A percentile compares a stretch with the other conserved stretches of the same genome.
phyloP scores from a whole-genome alignment of 2,329 filamentous ascomycete genomes.

The Alternaria triticimaculans region DNA sequence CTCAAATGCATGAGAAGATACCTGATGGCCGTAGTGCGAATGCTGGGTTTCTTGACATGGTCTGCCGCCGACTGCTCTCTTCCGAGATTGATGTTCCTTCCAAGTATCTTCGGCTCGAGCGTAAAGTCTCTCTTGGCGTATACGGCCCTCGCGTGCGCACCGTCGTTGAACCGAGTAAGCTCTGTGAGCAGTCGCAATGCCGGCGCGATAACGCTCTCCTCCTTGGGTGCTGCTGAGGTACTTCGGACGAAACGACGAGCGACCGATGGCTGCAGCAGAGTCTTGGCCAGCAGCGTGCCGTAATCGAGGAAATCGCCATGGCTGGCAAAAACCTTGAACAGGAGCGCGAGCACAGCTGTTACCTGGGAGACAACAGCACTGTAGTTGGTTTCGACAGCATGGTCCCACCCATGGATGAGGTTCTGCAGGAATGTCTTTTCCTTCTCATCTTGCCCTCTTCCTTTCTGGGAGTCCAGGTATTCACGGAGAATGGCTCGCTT shows the following conservation, averaged over 20 bases:
- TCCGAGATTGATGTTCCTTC: slow-evolving; percentile 79
- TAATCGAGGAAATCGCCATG: slow-evolving; percentile 76
- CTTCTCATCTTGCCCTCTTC: slow-evolving; percentile 58
- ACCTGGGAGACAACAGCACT: slow-evolving; percentile 82
- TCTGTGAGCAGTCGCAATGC: slow-evolving; percentile 86
- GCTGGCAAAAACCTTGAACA: slow-evolving; percentile 78
- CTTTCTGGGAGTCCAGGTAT: slow-evolving; percentile 69
- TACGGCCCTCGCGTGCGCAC: slow-evolving; percentile 75
- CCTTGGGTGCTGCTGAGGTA: slow-evolving; percentile 78
- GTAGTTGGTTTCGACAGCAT: slow-evolving; percentile 78
- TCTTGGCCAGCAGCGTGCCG: slow-evolving; percentile 79
- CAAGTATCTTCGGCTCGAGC: slow-evolving; percentile 72
- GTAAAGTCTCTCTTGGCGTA: slow-evolving; percentile 81
- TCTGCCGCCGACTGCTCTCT: slow-evolving; percentile 65
- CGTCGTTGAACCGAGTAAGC: slow-evolving; percentile 84
- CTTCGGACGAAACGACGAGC: slow-evolving; percentile 81
- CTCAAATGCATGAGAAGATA: slow-evolving; percentile 82
- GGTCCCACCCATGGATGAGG: slow-evolving; percentile 87
- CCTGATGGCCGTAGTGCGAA: slow-evolving; percentile 81
- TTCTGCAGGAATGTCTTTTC: slow-evolving; percentile 73
- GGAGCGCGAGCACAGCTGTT: slow-evolving; percentile 78
- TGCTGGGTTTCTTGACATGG: slow-evolving; percentile 70
- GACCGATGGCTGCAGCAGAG: slow-evolving; percentile 80
- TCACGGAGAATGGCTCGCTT: slow-evolving; percentile 69
- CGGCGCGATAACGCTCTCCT: slow-evolving; percentile 88